phyloP scores from a whole-genome alignment of 495 filamentous ascomycete genomes.

The Lentithecium fluviatile region DNA sequence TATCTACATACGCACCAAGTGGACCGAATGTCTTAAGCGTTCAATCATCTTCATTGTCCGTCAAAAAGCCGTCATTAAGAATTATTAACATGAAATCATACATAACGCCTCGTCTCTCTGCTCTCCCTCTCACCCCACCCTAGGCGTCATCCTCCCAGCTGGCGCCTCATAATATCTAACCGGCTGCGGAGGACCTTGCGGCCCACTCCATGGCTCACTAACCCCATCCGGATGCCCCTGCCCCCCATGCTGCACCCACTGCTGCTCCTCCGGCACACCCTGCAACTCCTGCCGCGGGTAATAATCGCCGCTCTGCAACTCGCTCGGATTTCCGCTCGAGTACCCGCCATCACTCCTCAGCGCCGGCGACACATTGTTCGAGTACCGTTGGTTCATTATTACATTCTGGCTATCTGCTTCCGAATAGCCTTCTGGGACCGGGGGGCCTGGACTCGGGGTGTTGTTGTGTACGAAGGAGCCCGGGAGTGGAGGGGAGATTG shows the following conservation, averaged over 20 bases:
- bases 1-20: too few species aligned
- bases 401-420: not conserved
- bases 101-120: too few species aligned
- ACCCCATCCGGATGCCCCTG: not conserved
- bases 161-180: not conserved
- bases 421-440: not conserved
- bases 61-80: too few species aligned
- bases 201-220: not conserved
- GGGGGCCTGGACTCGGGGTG: not conserved
- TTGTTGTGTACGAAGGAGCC: not conserved
- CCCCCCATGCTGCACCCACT: not conserved
- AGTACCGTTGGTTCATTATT: not conserved
- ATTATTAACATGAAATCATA: too few species aligned
- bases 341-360: not conserved
- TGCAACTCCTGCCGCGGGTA: not conserved
- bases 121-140: not conserved
- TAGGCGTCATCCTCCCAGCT: not conserved
- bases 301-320: not conserved
- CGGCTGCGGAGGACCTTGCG: not conserved
- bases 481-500: not conserved
- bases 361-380: not conserved
- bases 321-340: not conserved
- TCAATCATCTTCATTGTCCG: too few species aligned
- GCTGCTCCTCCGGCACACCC: constrained; percentile 2
- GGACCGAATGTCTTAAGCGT: too few species aligned